phyloP scores from a whole-genome alignment of 2,329 filamentous ascomycete genomes.

The Arthrobotrys musiformis region DNA sequence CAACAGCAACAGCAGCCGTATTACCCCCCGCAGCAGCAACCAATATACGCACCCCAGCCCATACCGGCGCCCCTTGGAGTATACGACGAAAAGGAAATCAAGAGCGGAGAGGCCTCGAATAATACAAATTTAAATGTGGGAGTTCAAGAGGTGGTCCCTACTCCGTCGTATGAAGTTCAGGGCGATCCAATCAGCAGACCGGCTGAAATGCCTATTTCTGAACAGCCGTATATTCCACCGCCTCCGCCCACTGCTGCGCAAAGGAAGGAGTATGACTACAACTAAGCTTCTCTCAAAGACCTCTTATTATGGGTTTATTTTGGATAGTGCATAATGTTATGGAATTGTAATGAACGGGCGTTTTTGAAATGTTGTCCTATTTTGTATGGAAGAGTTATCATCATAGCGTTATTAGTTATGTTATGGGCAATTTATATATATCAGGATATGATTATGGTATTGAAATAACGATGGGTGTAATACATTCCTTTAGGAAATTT shows the following conservation, averaged over 20 bases:
- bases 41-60: constrained; percentile 31
- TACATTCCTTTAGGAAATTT: no score
- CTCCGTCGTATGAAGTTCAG: constrained; percentile 31
- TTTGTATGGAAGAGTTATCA: background rate
- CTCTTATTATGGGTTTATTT: background rate
- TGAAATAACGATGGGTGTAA: no score
- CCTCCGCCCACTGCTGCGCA: constrained; percentile 16
- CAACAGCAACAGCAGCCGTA: constrained; percentile 14
- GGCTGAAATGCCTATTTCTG: constrained; percentile 32
- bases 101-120: constrained; percentile 11
- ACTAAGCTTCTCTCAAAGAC: background rate
- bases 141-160: constrained; percentile 48
- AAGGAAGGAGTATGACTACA: constrained; percentile 20
- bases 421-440: no score
- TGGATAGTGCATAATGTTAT: background rate
- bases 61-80: constrained; percentile 1
- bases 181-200: constrained; percentile 19
- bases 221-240: constrained; percentile 48
- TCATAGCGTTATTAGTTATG: background rate
- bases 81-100: constrained; percentile 45
- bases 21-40: constrained; percentile 11
- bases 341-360: background rate
- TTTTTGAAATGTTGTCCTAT: background rate
- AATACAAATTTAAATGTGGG: constrained; percentile 20
- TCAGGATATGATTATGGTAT: no score